Base-by-base conservation (phyloP, 768 basidiomycete species). In the Serendipita sp. region DNA sequence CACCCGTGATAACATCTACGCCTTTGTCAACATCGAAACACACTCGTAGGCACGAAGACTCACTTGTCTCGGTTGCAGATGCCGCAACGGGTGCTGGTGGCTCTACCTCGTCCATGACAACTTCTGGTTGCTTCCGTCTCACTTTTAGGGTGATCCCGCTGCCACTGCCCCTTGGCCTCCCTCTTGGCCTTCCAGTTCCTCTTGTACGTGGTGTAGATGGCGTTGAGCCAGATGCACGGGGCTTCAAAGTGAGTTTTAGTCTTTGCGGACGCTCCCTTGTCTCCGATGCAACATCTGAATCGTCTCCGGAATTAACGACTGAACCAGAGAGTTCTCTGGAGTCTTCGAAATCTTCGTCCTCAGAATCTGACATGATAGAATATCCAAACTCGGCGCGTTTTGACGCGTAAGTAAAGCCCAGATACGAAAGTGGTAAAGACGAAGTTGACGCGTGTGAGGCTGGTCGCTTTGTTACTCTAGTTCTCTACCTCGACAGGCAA, bases 191-290 rank as follows among this genome's bases (percentile, higher is more conserved):
- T 2, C 55, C 55, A 8, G 55, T 60, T 4, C 55, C 55, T 36
- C 33, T 60, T 33, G 27, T 34, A 33, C 55, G 55, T 18, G 55
- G 55, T n/a, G 55, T 60, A 60, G 55, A 60, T 18, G 55, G 33
- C 13, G 55, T 27, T 23, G 55, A 60, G 8, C 27, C 29, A n/a
- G 55, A n/a, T 10, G 55, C 55, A 36, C 55, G 55, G 8, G 55
- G 55, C 34, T 60, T 60, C 55, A 60, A 60, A 8, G 55, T 60
- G 8, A 60, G 55, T 29, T 60, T 60, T 10, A 60, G 55, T n/a
- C 55, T 23, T 36, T 60, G 55, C 10, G 55, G 55, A 27, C 55
- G 18, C 55, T 60, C 55, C 10, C 4, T 16, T 10, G 29, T 60
- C 29, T 60, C 55, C 8, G 55, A 60, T n/a, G 27, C 36, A 36